phyloP scores from a whole-genome alignment of 768 basidiomycete species.

The Kockovaella imperatae region DNA sequence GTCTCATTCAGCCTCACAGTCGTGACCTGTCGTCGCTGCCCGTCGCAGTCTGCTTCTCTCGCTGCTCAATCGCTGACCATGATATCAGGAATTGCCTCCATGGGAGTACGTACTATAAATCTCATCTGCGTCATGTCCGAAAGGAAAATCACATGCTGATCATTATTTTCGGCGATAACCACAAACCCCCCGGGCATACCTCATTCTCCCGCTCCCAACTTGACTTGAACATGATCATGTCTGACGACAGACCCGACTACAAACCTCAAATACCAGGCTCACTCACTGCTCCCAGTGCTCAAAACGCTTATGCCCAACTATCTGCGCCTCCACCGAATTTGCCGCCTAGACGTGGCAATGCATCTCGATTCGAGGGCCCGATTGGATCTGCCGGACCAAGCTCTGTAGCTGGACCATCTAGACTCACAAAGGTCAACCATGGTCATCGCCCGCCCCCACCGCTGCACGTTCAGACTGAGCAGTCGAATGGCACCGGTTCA shows the following conservation, averaged over 20 bases:
- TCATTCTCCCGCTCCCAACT: background rate
- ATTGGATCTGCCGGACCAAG: background rate
- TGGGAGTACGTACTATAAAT: constrained; percentile 31
- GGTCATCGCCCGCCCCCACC: too few species aligned
- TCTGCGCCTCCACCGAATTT: constrained; percentile 33
- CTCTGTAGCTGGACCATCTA: background rate
- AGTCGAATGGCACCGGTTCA: background rate
- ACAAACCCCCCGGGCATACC: background rate
- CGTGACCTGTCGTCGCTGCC: background rate
- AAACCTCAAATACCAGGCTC: constrained; percentile 34
- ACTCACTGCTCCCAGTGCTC: constrained; percentile 28
- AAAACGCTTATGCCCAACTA: constrained; percentile 33
- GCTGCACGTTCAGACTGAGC: background rate
- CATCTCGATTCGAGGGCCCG: background rate
- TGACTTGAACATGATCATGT: background rate
- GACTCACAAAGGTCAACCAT: too few species aligned
- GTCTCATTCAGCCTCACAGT: background rate
- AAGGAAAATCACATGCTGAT: too few species aligned
- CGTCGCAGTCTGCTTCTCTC: background rate
- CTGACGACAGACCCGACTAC: constrained; percentile 30
- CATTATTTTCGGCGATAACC: too few species aligned
- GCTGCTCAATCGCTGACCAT: background rate
- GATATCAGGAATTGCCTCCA: constrained; percentile 25
- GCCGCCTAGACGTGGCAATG: constrained; percentile 14
- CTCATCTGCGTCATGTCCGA: too few species aligned